Percentiles rank a stretch among this genome's conserved stretches.
Evolutionary conservation across 2,329 filamentous ascomycete species (phyloP).

Genomic region (Colletotrichum sansevieriae): DNA sequence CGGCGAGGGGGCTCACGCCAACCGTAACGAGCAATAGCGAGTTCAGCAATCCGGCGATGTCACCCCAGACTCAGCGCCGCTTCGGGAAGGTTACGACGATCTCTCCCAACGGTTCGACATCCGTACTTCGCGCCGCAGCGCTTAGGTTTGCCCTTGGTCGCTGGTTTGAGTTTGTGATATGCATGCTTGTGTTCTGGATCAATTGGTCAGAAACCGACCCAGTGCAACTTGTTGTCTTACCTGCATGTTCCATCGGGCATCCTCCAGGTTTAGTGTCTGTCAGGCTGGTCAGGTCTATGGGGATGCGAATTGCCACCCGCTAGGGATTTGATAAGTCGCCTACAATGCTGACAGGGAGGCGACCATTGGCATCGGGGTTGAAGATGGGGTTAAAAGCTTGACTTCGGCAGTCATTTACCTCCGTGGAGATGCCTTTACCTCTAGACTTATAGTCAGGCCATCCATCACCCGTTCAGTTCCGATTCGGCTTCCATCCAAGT

Average conservation of each 20-base stretch:
- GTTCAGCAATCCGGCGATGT: neutral
- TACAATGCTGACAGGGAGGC: constrained; percentile 16
- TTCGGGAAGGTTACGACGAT: constrained; percentile 28
- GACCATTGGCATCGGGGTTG: constrained; percentile 1
- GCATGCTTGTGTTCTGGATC: constrained; percentile 25
- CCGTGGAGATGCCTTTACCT: neutral
- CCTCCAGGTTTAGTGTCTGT: neutral
- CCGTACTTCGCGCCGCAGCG: constrained; percentile 4
- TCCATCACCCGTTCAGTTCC: neutral
- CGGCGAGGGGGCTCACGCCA: neutral
- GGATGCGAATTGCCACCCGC: constrained; percentile 10
- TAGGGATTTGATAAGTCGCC: constrained; percentile 30
- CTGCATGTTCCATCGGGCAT: constrained; percentile 13
- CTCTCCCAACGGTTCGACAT: neutral
- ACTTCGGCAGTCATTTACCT: constrained; percentile 12
- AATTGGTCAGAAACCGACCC: constrained; percentile 22
- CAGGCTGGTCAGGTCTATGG: constrained; percentile 5
- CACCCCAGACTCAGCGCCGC: constrained; percentile 20
- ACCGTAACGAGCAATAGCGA: constrained; percentile 3
- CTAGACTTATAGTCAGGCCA: neutral
- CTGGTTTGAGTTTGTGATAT: neutral
- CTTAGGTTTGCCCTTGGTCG: constrained; percentile 8
- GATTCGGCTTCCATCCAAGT: neutral
- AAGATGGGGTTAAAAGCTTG: constrained; percentile 36
- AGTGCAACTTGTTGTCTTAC: constrained; percentile 25